Conservation (phyloP, 2,329 filamentous ascomycete genomes). For the Ceratocystis alfenasii region DNA sequence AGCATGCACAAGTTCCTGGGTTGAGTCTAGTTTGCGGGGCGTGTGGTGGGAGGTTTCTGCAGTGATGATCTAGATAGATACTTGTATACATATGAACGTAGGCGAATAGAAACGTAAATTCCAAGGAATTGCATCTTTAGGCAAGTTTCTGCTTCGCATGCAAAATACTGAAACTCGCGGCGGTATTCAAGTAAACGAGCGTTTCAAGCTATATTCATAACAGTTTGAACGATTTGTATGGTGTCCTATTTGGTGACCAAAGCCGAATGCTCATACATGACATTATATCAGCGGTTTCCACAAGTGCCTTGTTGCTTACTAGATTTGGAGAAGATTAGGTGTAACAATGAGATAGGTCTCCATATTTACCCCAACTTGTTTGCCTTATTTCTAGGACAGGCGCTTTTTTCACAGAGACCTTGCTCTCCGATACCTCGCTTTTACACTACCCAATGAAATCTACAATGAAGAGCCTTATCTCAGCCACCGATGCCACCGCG, state of each 20-base stretch:
- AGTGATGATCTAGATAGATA: neutral
- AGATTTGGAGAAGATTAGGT: neutral
- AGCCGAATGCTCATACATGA: too few relatives aligned
- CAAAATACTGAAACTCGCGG: too few relatives aligned
- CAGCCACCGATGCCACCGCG: constrained; percentile 52
- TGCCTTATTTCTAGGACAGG: neutral
- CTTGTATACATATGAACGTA: too few relatives aligned
- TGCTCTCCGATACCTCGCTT: neutral
- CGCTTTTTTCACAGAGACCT: neutral
- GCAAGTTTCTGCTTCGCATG: too few relatives aligned
- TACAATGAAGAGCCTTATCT: constrained; percentile 8
- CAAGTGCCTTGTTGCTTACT: neutral
- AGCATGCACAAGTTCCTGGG: constrained; percentile 4
- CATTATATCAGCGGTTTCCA: neutral
- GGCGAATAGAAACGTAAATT: too few relatives aligned
- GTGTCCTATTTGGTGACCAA: too few relatives aligned
- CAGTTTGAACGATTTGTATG: too few relatives aligned
- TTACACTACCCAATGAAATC: neutral
- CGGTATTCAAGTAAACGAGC: too few relatives aligned
- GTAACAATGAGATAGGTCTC: neutral
- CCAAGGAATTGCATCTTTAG: too few relatives aligned
- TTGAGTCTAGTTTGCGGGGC: constrained; percentile 15
- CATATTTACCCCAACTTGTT: constrained; percentile 5
- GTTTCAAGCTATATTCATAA: too few relatives aligned
- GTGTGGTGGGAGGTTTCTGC: constrained; percentile 17